phyloP scores from a whole-genome alignment of 192 early-diverging fungal species.

The Entomortierella beljakovae region DNA sequence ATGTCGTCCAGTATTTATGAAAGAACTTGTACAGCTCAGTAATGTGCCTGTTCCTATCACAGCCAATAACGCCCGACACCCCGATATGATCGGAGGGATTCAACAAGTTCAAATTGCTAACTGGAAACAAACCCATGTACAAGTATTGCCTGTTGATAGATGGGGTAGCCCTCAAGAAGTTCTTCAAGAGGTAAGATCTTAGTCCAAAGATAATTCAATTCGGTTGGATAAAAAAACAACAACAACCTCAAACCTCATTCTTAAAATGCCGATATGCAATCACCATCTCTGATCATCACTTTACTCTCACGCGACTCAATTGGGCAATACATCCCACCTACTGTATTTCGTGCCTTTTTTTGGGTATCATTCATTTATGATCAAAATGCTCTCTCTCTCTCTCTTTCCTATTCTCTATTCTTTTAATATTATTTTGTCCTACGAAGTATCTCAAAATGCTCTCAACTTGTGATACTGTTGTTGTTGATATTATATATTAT shows the following conservation, averaged over 20 bases:
- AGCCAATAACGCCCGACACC: slow-evolving; percentile 25
- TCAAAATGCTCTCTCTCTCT: slow-evolving; percentile 9
- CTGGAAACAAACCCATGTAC: slow-evolving; percentile 48
- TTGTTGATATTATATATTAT: too few relatives aligned
- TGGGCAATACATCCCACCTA: background rate
- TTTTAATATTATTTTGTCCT: background rate
- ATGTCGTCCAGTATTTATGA: slow-evolving; percentile 51
- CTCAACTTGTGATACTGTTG: background rate
- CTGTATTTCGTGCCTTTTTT: slow-evolving; percentile 33
- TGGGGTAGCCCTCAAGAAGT: slow-evolving; percentile 44
- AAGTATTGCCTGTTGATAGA: slow-evolving; percentile 32
- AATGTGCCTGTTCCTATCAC: slow-evolving; percentile 38
- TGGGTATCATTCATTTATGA: slow-evolving; percentile 18
- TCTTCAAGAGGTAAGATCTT: slow-evolving; percentile 42
- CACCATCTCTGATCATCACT: background rate
- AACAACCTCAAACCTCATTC: background rate
- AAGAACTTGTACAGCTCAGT: slow-evolving; percentile 25
- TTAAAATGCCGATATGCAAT: slow-evolving; percentile 1
- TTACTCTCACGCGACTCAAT: slow-evolving; percentile 2
- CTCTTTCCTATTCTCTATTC: background rate
- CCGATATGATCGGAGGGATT: slow-evolving; percentile 29
- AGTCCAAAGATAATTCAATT: too few relatives aligned
- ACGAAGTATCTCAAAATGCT: background rate
- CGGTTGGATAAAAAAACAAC: too few relatives aligned
- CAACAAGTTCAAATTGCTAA: slow-evolving; percentile 32